phyloP scores from a whole-genome alignment of 805 yeast species.

The Nakazawaea peltata region DNA sequence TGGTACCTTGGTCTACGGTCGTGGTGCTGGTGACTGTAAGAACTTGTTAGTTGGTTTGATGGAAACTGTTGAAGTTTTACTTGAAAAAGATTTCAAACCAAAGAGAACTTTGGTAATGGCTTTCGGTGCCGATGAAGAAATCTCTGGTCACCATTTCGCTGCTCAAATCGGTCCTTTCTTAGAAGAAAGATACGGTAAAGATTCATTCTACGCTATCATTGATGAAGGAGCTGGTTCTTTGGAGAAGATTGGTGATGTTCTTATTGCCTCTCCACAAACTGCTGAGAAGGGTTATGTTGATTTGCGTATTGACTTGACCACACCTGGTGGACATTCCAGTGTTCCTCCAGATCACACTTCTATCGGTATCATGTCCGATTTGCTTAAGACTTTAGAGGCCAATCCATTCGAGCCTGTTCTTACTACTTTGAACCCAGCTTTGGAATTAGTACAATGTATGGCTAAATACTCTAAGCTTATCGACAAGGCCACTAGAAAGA shows the following conservation, averaged over 20 bases:
- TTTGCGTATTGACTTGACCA: slow-evolving; percentile 37
- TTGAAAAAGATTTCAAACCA: slow-evolving; percentile 43
- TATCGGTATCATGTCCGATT: slow-evolving; percentile 63
- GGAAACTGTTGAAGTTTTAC: slow-evolving; percentile 54
- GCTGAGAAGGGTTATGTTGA: slow-evolving; percentile 36
- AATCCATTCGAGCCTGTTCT: slow-evolving; percentile 43
- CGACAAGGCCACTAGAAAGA: slow-evolving; percentile 17
- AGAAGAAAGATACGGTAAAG: slow-evolving; percentile 46
- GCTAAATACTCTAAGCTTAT: slow-evolving; percentile 40
- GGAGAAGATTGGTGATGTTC: slow-evolving; percentile 25
- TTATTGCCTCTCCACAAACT: slow-evolving; percentile 38
- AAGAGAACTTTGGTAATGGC: slow-evolving; percentile 55
- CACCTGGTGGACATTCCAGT: slow-evolving; percentile 55
- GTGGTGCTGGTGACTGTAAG: slow-evolving; percentile 76
- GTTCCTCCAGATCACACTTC: slow-evolving; percentile 65
- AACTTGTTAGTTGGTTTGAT: slow-evolving; percentile 56
- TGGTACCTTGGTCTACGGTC: slow-evolving; percentile 60
- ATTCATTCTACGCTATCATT: slow-evolving; percentile 54
- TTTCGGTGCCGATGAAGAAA: slow-evolving; percentile 79
- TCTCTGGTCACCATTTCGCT: slow-evolving; percentile 60
- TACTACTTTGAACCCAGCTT: slow-evolving; percentile 50
- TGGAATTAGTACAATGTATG: slow-evolving; percentile 49
- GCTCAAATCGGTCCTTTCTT: slow-evolving; percentile 36
- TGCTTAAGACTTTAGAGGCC: slow-evolving; percentile 47
- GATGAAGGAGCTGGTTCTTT: slow-evolving; percentile 40